Evolutionary conservation across 768 basidiomycete genomes (phyloP).

Genomic region (Pholiota microspora): DNA sequence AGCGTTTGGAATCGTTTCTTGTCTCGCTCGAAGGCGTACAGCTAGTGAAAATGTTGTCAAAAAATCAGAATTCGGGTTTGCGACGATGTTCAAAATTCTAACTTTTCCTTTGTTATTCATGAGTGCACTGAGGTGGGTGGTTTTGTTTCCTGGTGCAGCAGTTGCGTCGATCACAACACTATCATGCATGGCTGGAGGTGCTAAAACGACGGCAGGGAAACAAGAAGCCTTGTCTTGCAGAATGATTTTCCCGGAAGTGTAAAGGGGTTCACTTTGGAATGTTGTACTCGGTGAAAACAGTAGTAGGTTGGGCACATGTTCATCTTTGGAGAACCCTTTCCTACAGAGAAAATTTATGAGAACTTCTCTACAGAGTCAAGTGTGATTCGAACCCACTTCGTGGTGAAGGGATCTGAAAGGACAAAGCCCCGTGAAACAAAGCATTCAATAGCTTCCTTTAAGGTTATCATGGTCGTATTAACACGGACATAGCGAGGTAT

Average conservation of each 20-base stretch:
- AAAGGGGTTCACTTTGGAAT: slow-evolving; percentile 71
- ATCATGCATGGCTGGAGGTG: slow-evolving; percentile 55
- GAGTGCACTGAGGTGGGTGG: slow-evolving; percentile 87
- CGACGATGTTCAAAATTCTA: slow-evolving; percentile 13
- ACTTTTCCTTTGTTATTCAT: slow-evolving; percentile 85
- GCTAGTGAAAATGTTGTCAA: slow-evolving; percentile 31
- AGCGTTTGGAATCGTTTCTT: slow-evolving; percentile 79
- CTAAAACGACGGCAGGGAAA: slow-evolving; percentile 88
- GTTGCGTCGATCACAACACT: slow-evolving; percentile 87
- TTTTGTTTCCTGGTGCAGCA: slow-evolving; percentile 98
- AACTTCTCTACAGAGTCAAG: slow-evolving; percentile 1
- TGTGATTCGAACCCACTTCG: slow-evolving; percentile 37
- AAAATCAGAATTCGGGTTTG: too few relatives aligned
- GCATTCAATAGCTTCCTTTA: slow-evolving; percentile 58
- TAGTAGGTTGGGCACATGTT: slow-evolving; percentile 81
- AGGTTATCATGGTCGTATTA: slow-evolving; percentile 69
- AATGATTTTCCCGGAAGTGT: slow-evolving; percentile 79
- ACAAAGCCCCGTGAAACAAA: slow-evolving; percentile 58
- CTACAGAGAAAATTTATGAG: slow-evolving; percentile 29
- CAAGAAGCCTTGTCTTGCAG: slow-evolving; percentile 98
- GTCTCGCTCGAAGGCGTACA: slow-evolving; percentile 90
- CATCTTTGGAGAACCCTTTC: slow-evolving; percentile 67
- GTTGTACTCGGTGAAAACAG: slow-evolving; percentile 66
- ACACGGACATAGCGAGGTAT: slow-evolving; percentile 88
- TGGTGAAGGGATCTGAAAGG: slow-evolving; percentile 48